These are phyloP conservation scores for Drechslerella coelobrocha DNA, from an alignment of 2,329 filamentous ascomycete species.

Conservation along the genomic window DNA sequence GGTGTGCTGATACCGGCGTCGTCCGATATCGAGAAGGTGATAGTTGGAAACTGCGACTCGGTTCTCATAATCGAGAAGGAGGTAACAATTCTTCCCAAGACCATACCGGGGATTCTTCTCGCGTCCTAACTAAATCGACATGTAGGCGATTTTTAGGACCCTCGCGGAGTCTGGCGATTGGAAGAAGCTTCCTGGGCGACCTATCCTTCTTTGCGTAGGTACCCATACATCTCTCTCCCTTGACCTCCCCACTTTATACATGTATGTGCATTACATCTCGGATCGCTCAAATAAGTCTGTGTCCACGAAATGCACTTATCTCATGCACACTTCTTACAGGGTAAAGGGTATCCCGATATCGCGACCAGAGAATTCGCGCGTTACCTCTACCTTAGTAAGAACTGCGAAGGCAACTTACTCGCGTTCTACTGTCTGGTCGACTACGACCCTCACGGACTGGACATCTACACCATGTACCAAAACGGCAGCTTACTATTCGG, in stretches of 20 bases:
- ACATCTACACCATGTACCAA: constrained; percentile 76
- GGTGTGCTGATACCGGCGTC: constrained; percentile 68
- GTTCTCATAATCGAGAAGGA: constrained; percentile 81
- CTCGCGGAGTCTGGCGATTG: constrained; percentile 47
- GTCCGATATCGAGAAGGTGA: constrained; percentile 62
- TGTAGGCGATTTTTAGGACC: constrained; percentile 41
- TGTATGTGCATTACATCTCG: too few species aligned
- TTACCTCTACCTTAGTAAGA: constrained; percentile 62
- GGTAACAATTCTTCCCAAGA: constrained; percentile 58
- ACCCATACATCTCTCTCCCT: neutral
- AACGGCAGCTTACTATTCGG: constrained; percentile 72
- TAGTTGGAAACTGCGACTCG: constrained; percentile 66
- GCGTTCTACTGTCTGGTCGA: constrained; percentile 73
- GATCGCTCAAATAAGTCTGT: too few species aligned
- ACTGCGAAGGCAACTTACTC: constrained; percentile 59
- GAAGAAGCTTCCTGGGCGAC: constrained; percentile 27
- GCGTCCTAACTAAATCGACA: constrained; percentile 10
- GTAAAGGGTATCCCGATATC: constrained; percentile 82
- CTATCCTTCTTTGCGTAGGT: constrained; percentile 51
- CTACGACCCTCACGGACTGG: constrained; percentile 77
- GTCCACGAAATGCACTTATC: too few species aligned
- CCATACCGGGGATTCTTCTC: constrained; percentile 25
- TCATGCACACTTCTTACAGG: constrained; percentile 65
- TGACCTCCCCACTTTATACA: neutral
- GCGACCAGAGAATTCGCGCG: constrained; percentile 71